Evolutionary conservation across 2,329 filamentous ascomycete genomes (phyloP).

Genomic region (Paracorniculantispora psalliotae): DNA sequence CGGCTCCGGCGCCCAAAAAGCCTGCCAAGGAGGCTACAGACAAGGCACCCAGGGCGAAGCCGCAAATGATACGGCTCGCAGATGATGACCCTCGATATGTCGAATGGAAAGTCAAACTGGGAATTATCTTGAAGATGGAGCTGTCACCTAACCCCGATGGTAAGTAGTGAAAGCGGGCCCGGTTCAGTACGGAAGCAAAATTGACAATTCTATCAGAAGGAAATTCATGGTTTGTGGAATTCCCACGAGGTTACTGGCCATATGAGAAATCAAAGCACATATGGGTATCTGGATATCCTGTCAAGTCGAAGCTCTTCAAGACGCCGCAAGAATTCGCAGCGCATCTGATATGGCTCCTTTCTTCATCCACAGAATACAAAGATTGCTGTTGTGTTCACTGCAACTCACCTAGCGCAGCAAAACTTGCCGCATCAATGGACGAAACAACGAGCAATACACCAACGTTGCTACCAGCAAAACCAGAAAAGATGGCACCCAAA

Average conservation of each 20-base stretch:
- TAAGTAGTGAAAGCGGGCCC: conserved; percentile 18
- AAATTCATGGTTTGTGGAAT: conserved; percentile 40
- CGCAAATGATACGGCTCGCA: conserved; percentile 38
- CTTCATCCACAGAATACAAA: conserved; percentile 40
- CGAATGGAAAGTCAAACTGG: conserved; percentile 42
- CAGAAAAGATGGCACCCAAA: conserved; percentile 23
- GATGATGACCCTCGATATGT: conserved; percentile 40
- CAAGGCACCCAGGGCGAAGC: conserved; percentile 34
- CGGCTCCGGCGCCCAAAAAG: conserved; percentile 30
- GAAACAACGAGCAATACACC: conserved; percentile 22
- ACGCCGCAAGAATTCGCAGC: conserved; percentile 49
- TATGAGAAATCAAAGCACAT: conserved; percentile 46
- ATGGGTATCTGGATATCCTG: conserved; percentile 45
- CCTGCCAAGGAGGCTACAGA: conserved; percentile 31
- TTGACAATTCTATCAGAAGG: conserved; percentile 29
- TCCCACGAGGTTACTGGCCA: conserved; percentile 42
- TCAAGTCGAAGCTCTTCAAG: conserved; percentile 45
- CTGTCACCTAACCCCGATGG: conserved; percentile 36
- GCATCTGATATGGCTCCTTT: conserved; percentile 48
- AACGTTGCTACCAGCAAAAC: conserved; percentile 14
- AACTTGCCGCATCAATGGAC: conserved; percentile 21
- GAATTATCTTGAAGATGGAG: conserved; percentile 42
- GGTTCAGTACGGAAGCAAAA: not conserved
- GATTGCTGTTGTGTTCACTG: conserved; percentile 50
- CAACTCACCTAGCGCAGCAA: conserved; percentile 29